A percentile compares a stretch with the other conserved stretches of the same genome.
phyloP scores from a whole-genome alignment of 2,329 filamentous ascomycete genomes.

The Pseudogymnoascus sp. region DNA sequence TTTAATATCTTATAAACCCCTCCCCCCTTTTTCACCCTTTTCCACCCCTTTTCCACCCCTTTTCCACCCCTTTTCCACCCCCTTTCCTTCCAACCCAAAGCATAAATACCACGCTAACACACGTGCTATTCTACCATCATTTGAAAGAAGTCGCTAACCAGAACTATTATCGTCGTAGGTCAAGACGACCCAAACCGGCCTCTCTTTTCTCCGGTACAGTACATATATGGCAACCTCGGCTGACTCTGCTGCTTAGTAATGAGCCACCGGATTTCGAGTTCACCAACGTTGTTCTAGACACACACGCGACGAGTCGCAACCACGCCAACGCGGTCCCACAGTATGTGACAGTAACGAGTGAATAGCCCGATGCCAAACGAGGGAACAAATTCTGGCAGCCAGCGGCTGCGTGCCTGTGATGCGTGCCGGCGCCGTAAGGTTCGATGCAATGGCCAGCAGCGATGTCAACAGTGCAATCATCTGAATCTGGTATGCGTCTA shows the following conservation, averaged over 20 bases:
- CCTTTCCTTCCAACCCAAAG: too few species aligned
- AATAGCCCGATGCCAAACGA: neutral
- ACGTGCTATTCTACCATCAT: too few species aligned
- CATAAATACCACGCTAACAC: too few species aligned
- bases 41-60: too few species aligned
- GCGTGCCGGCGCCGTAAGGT: conserved; percentile 53
- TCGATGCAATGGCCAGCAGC: conserved; percentile 43
- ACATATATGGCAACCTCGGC: too few species aligned
- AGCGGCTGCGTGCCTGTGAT: conserved; percentile 38
- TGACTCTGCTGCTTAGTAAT: neutral
- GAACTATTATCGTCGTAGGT: too few species aligned
- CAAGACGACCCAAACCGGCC: too few species aligned
- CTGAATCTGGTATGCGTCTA: conserved; percentile 39
- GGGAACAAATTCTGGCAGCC: neutral
- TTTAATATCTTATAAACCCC: too few species aligned
- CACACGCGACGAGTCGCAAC: neutral
- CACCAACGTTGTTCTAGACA: neutral
- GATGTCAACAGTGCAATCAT: conserved; percentile 36
- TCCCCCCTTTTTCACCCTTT: too few species aligned
- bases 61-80: too few species aligned
- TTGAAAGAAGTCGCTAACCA: too few species aligned
- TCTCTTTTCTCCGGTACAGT: too few species aligned
- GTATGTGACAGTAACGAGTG: neutral
- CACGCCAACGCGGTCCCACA: neutral
- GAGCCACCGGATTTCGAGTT: neutral